Base-by-base conservation (phyloP, 257 asterid species). In the Salvia hispanica region DNA sequence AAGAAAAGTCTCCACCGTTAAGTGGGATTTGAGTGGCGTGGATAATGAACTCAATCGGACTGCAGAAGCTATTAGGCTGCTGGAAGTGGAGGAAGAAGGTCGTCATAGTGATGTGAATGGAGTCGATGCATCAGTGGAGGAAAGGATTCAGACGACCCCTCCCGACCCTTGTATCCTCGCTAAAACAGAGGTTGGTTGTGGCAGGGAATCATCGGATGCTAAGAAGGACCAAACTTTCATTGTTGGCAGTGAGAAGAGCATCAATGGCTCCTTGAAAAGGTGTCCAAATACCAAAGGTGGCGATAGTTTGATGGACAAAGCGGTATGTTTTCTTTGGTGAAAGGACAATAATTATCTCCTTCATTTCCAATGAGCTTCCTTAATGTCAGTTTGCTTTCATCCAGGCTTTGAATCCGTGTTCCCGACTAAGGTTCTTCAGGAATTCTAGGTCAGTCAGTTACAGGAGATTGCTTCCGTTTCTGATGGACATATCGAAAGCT, bases 401-500 rank as follows among this genome's bases (percentile, higher is more conserved):
- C 33, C 83, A 91, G 98, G 82, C 80, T 71, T 84, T 85, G 57
- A 82, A 77, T 76, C 92, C 90, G 37, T 82, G 89, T 70, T 84
- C 94, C 42, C 88, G 77, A 39, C 59, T 67, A 69, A 87, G 83
- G 78, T 81, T 87, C 71, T 81, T 81, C 69, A 83, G 80, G 71
- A 65, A 86, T 66, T 72, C 83, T 64, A 72, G 80, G 73, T 88
- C 95, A 28, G 75, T 81, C 72, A 83, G 95, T 81, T 89, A 85
- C 79, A 83, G 88, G 79, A 81, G 91, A 75, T 57, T 89, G 73
- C 92, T 89, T 59, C 98, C 98, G 4, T 84, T 73, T 78, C 89
- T 92, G 79, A 81, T 81, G 81, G 87, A 83, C 66, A 83, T 80
- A 68, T 86, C 88, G 14, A 81, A 80, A 39, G 37, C 68, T 40